A percentile compares a stretch with the other conserved stretches of the same genome.
Conservation (phyloP, 148 eudicot genomes). For the Oxyria digyna region DNA sequence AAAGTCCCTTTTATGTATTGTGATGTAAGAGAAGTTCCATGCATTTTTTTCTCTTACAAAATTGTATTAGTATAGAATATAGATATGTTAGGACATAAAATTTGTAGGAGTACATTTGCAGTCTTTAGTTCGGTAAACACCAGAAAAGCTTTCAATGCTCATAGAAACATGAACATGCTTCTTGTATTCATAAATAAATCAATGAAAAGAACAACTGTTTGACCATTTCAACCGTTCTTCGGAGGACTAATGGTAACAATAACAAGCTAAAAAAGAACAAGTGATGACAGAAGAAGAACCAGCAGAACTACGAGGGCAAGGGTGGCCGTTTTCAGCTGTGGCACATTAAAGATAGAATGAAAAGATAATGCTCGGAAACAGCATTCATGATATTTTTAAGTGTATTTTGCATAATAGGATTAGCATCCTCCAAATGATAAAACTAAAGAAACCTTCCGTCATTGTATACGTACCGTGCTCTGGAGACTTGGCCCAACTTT, state of each 20-base stretch:
- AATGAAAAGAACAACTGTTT: neutral
- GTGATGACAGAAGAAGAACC: no score
- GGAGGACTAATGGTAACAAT: conserved; percentile 35
- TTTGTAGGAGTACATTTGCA: neutral
- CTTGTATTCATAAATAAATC: neutral
- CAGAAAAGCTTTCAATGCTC: neutral
- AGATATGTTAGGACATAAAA: no score
- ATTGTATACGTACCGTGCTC: conserved; percentile 77
- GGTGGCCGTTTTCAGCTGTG: no score
- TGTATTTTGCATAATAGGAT: no score
- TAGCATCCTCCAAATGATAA: no score
- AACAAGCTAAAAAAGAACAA: conserved; percentile 48
- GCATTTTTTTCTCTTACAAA: neutral
- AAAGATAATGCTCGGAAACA: no score
- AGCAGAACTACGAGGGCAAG: no score
- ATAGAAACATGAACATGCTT: neutral
- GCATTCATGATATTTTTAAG: no score
- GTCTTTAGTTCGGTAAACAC: neutral
- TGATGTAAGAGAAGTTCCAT: neutral
- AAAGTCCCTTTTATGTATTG: neutral
- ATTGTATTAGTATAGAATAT: neutral
- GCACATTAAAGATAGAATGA: neutral
- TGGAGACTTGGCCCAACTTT: conserved; percentile 71
- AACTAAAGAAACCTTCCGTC: no score
- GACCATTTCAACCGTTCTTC: conserved; percentile 23